A percentile compares a stretch with the other conserved stretches of the same genome.
phyloP scores from a whole-genome alignment of 805 yeast genomes.

The Starmerella floris region DNA sequence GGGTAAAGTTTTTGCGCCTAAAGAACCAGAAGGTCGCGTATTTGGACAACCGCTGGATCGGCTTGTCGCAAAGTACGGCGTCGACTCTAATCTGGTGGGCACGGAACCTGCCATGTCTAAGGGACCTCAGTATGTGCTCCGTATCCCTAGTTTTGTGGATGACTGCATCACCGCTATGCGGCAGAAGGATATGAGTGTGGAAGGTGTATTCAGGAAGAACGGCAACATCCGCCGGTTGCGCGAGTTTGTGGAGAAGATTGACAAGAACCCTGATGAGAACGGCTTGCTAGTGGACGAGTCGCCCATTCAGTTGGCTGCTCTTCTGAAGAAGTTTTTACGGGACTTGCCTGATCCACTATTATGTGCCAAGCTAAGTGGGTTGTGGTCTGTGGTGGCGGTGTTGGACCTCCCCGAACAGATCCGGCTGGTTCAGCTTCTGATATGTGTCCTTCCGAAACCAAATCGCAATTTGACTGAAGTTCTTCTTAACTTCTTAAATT shows the following conservation, averaged over 20 bases:
- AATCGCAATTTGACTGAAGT: slow-evolving; percentile 83
- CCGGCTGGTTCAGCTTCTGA: slow-evolving; percentile 40
- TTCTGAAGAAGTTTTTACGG: slow-evolving; percentile 78
- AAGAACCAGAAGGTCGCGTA: slow-evolving; percentile 33
- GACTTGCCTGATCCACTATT: slow-evolving; percentile 86
- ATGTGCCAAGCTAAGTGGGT: slow-evolving; percentile 57
- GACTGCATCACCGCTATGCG: slow-evolving; percentile 72
- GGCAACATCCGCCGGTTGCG: slow-evolving; percentile 81
- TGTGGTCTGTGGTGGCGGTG: slow-evolving; percentile 48
- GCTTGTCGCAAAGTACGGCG: slow-evolving; percentile 57
- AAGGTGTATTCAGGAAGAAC: slow-evolving; percentile 90
- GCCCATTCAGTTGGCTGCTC: slow-evolving; percentile 85
- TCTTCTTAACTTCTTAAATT: slow-evolving; percentile 66
- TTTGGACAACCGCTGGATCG: slow-evolving; percentile 68
- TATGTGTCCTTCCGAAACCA: slow-evolving; percentile 65
- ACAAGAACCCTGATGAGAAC: slow-evolving; percentile 53
- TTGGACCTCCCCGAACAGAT: slow-evolving; percentile 21
- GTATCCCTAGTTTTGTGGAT: slow-evolving; percentile 76
- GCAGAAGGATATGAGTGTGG: slow-evolving; percentile 84
- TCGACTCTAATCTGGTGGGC: slow-evolving; percentile 50
- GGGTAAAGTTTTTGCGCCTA: slow-evolving; percentile 29
- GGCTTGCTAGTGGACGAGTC: slow-evolving; percentile 64
- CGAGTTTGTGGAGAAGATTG: slow-evolving; percentile 59
- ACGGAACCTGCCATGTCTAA: slow-evolving; percentile 30
- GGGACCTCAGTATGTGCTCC: slow-evolving; percentile 54